Evolutionary conservation across 768 basidiomycete genomes (phyloP).

Genomic region (Calocybe cyanea): DNA sequence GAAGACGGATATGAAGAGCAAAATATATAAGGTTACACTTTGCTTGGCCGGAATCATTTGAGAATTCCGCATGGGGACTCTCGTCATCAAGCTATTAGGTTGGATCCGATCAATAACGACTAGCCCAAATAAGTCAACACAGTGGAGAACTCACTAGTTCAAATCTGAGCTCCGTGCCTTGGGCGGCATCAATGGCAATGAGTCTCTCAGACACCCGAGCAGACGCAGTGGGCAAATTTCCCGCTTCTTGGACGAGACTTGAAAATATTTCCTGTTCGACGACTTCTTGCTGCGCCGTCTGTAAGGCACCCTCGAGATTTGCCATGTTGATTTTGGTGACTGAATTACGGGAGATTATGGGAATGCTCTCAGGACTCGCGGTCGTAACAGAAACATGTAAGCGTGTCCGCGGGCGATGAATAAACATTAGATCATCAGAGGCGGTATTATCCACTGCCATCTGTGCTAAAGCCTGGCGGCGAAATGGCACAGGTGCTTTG

Average conservation of each 20-base stretch:
- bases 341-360: conserved; percentile 33
- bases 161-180: conserved; percentile 63
- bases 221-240: conserved; percentile 68
- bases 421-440: conserved; percentile 49
- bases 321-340: conserved; percentile 25
- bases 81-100: conserved; percentile 32
- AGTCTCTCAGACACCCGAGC: conserved; percentile 76
- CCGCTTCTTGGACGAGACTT: conserved; percentile 71
- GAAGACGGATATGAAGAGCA: conserved; percentile 58
- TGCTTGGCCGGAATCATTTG: conserved; percentile 18
- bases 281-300: conserved; percentile 62
- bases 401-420: conserved; percentile 59
- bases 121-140: neutral
- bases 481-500: conserved; percentile 62
- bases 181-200: conserved; percentile 74
- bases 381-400: conserved; percentile 55
- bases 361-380: conserved; percentile 27
- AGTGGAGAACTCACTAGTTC: conserved; percentile 49
- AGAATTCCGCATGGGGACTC: conserved; percentile 13
- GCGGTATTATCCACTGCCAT: conserved; percentile 48
- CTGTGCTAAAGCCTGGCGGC: conserved; percentile 67
- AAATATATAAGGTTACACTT: conserved; percentile 70
- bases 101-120: neutral
- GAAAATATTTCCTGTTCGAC: conserved; percentile 82
- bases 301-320: conserved; percentile 49